Evolutionary conservation across 345 rosid genomes (phyloP).

Genomic region (Cardamine chenopodiifolia): DNA sequence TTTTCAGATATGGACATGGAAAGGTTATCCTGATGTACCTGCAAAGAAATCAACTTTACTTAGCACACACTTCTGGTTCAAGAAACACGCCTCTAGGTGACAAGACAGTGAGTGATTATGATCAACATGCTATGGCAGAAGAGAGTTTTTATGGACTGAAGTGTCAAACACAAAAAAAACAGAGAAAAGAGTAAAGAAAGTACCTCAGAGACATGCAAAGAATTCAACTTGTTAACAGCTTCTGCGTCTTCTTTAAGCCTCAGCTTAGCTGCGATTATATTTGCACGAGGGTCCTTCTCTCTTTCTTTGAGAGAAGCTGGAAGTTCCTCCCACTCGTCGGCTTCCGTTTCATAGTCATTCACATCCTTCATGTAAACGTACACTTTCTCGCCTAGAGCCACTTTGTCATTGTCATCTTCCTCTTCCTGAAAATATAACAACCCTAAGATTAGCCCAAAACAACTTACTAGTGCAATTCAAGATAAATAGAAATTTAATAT

Average conservation of each 20-base stretch:
- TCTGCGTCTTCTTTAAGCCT: constrained; percentile 80
- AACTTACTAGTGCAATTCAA: background rate
- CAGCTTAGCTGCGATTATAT: constrained; percentile 61
- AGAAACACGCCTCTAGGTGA: no score
- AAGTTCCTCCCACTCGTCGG: constrained; percentile 51
- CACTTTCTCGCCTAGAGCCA: constrained; percentile 56
- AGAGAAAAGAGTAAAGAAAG: constrained; percentile 2
- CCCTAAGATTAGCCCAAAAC: background rate
- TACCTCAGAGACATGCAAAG: constrained; percentile 56
- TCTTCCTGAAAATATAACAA: constrained; percentile 61
- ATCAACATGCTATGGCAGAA: no score
- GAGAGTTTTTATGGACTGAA: background rate
- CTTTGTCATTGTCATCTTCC: constrained; percentile 70
- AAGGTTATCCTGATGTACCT: constrained; percentile 17
- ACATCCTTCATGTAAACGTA: constrained; percentile 47
- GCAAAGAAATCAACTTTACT: constrained; percentile 8
- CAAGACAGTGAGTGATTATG: background rate
- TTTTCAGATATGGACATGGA: constrained; percentile 2
- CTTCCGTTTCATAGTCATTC: constrained; percentile 55
- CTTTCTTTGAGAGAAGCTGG: constrained; percentile 51
- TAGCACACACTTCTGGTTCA: no score
- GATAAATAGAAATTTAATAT: background rate
- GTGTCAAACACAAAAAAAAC: background rate
- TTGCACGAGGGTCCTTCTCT: constrained; percentile 74
- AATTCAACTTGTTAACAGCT: constrained; percentile 58